Percentiles rank a stretch among this genome's conserved stretches.
Evolutionary conservation across 108 stramenopile genomes (phyloP).

Genomic region (Licmophora abbreviata): DNA sequence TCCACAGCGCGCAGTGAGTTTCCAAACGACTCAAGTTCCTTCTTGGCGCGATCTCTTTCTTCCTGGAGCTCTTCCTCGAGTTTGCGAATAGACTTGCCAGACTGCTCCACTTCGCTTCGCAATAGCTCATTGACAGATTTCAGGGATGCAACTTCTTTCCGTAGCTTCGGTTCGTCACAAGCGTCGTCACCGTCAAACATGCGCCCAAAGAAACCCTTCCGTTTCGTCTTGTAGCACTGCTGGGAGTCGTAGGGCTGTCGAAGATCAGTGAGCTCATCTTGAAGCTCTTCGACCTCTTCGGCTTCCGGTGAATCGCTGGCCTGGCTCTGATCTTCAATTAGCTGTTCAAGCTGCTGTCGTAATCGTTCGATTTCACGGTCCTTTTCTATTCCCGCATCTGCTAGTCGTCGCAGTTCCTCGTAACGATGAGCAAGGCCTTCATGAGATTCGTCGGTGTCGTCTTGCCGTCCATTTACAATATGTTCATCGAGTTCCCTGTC

Average conservation of each 20-base stretch:
- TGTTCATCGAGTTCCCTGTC: constrained; percentile 26
- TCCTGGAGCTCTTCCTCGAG: constrained; percentile 17
- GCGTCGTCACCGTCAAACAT: neutral
- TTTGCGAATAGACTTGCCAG: constrained; percentile 21
- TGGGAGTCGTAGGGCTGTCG: neutral
- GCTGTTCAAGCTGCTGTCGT: neutral
- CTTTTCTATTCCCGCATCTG: constrained; percentile 25
- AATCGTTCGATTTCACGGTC: constrained; percentile 34
- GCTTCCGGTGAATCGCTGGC: neutral
- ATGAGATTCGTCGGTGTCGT: constrained; percentile 2
- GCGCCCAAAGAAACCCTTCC: neutral
- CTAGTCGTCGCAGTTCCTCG: constrained; percentile 28
- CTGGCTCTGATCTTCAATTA: neutral
- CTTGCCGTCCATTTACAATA: constrained; percentile 2
- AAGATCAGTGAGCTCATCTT: constrained; percentile 3
- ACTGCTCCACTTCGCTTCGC: constrained; percentile 16
- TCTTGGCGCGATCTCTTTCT: constrained; percentile 26
- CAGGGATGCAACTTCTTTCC: constrained; percentile 22
- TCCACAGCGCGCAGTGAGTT: constrained; percentile 33
- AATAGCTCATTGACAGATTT: constrained; percentile 12
- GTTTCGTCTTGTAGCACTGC: neutral
- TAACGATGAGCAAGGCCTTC: constrained; percentile 17
- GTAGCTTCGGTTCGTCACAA: constrained; percentile 6
- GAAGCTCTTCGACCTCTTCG: constrained; percentile 2
- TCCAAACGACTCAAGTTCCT: constrained; percentile 43